These are phyloP conservation scores for Rostrohypoxylon terebratum DNA, from an alignment of 495 filamentous ascomycete species.

Conservation along the genomic window DNA sequence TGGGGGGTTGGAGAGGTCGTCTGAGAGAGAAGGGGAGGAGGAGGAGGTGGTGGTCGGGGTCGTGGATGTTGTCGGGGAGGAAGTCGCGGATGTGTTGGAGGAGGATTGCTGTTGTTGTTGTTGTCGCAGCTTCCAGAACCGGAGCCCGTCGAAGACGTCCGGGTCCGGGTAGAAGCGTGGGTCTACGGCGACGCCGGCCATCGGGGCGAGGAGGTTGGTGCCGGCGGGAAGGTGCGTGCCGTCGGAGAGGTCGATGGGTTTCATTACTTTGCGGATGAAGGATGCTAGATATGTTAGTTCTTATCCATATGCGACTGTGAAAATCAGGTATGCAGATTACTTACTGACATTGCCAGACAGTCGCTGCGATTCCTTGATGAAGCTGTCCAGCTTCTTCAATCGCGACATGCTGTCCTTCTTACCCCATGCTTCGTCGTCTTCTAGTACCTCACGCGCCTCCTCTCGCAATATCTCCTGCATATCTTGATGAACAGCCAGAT, in stretches of 20 bases:
- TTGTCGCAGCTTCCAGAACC: slow-evolving; percentile 62
- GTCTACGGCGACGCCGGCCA: slow-evolving; percentile 51
- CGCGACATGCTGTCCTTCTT: slow-evolving; percentile 55
- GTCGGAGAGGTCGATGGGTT: slow-evolving; percentile 57
- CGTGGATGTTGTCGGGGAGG: neutral
- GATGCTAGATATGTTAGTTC: slow-evolving; percentile 44
- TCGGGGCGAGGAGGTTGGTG: slow-evolving; percentile 52
- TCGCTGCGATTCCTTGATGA: slow-evolving; percentile 66
- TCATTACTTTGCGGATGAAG: slow-evolving; percentile 57
- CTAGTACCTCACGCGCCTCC: slow-evolving; percentile 57
- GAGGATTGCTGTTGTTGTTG: slow-evolving; percentile 48
- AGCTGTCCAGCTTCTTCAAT: slow-evolving; percentile 66
- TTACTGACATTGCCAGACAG: slow-evolving; percentile 57
- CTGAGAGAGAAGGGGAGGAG: neutral
- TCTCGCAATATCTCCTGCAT: slow-evolving; percentile 61
- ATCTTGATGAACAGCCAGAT: slow-evolving; percentile 64
- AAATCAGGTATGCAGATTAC: slow-evolving; percentile 23
- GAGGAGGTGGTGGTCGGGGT: neutral
- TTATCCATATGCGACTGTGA: neutral
- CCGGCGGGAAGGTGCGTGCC: slow-evolving; percentile 57
- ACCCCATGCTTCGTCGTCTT: slow-evolving; percentile 52
- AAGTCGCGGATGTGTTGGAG: slow-evolving; percentile 5
- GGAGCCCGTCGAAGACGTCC: slow-evolving; percentile 64
- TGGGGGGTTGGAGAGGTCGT: neutral
- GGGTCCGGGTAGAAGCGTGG: slow-evolving; percentile 52